Base-by-base conservation (phyloP, 441 rosid species). In the Gossypium trilobum region DNA sequence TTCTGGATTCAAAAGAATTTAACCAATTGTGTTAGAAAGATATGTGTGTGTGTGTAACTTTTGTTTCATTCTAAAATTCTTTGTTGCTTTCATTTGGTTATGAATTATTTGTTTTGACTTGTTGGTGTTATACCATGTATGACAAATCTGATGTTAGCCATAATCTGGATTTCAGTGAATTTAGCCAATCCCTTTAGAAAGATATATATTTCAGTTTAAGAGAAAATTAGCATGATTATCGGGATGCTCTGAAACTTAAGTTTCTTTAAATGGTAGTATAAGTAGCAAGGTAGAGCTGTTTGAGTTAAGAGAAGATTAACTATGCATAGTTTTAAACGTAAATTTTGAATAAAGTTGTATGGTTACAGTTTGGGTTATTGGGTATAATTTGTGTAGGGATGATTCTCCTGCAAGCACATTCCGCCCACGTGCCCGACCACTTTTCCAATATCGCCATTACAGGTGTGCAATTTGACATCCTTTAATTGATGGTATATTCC, bases 401-500 rank as follows among this genome's bases (percentile, higher is more conserved):
- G 92, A 93, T 77, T 83, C 95, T 82, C 88, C 98, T 56, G 85
- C 81, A 54, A 88, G 88, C 81, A 95, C 97, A 76, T 93, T 93
- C 72, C 95, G 96, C 51, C 98, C 96, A 67, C 98, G 94, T 76
- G 95, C 97, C 78, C 85, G 91, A 25, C 94, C 76, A 29, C 96
- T 95, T 62, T 95, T 95, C 85, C 99, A 93, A 74, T 95, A 95
- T 78, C 98, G 98, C 75, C 92, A 90, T 71, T 95, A 95, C 83
- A 93, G 99, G 99, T 91, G 81, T 58, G 72, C 65, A 69, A 62
- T 36, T 54, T 54, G 70, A 72, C 57, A 72, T 61, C 62, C 73
- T 33, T 42, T 10, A 33, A 8, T 66, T 52, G 16, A 59, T 55
- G 69, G 52, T 42, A 10, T 22, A 44, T 51, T 68, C 13, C 74